Percentiles rank a stretch among this genome's conserved stretches.
Conservation (phyloP, 257 asterid species). For the Phtheirospermum japonicum region DNA sequence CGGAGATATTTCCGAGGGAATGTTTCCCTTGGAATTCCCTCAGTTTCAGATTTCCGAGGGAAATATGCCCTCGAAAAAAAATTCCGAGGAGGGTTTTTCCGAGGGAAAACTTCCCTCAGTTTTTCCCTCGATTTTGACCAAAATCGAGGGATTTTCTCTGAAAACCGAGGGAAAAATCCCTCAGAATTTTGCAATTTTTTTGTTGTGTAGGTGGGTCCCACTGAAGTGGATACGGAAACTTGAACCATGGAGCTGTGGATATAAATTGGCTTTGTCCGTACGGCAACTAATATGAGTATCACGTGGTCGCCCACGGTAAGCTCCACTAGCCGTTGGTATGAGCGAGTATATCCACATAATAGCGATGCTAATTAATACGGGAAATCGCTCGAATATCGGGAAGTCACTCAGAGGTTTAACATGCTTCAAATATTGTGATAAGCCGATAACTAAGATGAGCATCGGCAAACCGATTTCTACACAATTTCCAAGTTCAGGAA, state of each 20-base stretch:
- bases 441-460: conserved; percentile 74
- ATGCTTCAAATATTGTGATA: conserved; percentile 92
- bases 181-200: too few species aligned
- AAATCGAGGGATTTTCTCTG: too few species aligned
- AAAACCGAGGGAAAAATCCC: too few species aligned
- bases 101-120: too few species aligned
- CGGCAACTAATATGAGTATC: conserved; percentile 77
- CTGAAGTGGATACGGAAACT: conserved; percentile 91
- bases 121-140: too few species aligned
- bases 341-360: conserved; percentile 82
- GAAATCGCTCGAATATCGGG: conserved; percentile 91
- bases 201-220: conserved; percentile 99
- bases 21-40: too few species aligned
- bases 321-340: conserved; percentile 88
- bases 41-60: too few species aligned
- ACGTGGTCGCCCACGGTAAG: conserved; percentile 57
- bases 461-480: conserved; percentile 93
- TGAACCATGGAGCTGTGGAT: conserved; percentile 96
- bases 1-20: too few species aligned
- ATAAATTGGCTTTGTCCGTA: conserved; percentile 80
- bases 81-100: too few species aligned
- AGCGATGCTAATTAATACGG: conserved; percentile 69
- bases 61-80: too few species aligned
- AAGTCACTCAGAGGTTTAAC: conserved; percentile 79
- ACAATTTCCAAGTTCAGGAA: conserved; percentile 94